A percentile compares a stretch with the other conserved stretches of the same genome.
Conservation (phyloP, 176 grass and related monocot genomes). For the Neostapfia colusana region DNA sequence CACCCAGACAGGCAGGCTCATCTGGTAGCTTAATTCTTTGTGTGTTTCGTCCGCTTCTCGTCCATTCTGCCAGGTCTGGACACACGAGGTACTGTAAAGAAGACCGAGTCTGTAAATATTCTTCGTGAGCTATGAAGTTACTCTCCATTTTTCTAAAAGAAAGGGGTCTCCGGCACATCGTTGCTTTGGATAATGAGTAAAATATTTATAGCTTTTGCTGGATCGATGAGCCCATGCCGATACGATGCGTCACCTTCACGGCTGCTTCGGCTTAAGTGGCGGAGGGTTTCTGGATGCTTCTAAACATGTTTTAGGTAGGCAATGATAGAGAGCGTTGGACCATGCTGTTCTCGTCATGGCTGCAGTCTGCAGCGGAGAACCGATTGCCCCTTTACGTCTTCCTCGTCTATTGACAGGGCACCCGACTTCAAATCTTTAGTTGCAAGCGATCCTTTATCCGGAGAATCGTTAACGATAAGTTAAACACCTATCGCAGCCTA, state of each 20-base stretch:
- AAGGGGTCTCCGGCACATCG: background rate
- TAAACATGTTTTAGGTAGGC: background rate
- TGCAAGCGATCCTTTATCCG: too few relatives aligned
- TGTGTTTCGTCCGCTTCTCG: background rate
- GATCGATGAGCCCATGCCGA: background rate
- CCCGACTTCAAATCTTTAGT: too few relatives aligned
- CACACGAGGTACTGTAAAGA: background rate
- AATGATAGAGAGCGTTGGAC: too few relatives aligned
- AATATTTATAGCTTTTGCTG: background rate
- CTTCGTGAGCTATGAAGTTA: background rate
- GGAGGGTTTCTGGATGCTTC: slow-evolving; percentile 9
- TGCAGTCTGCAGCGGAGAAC: too few relatives aligned
- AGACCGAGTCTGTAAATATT: slow-evolving; percentile 30
- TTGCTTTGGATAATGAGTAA: background rate
- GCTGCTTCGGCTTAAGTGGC: background rate
- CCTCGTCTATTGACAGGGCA: too few relatives aligned
- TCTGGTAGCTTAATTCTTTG: background rate
- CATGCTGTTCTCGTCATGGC: too few relatives aligned
- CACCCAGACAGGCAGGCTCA: too few relatives aligned
- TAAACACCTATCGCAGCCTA: too few relatives aligned
- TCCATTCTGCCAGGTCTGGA: background rate
- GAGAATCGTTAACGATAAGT: too few relatives aligned
- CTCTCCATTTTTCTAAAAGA: background rate
- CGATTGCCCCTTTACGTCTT: too few relatives aligned
- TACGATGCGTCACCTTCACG: background rate